Conservation (phyloP, 2,329 filamentous ascomycete genomes). For the Neospermospora avenae region DNA sequence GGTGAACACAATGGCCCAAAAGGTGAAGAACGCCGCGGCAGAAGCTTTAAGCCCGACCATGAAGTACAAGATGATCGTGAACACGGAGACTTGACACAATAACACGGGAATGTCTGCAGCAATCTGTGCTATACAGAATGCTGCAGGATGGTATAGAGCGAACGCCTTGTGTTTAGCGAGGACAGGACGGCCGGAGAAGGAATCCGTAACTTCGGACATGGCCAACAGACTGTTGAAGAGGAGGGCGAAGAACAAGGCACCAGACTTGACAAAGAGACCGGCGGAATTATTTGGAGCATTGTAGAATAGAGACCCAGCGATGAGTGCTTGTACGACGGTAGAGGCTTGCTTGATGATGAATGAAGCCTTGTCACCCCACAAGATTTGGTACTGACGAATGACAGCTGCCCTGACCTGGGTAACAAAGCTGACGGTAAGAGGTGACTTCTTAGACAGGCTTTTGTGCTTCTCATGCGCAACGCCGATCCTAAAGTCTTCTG, state of each 20-base stretch:
- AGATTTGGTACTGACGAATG: slow-evolving; percentile 60
- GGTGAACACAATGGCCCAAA: slow-evolving; percentile 51
- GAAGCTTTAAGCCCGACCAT: slow-evolving; percentile 54
- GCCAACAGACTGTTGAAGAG: slow-evolving; percentile 60
- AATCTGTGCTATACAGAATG: slow-evolving; percentile 56
- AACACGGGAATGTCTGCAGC: slow-evolving; percentile 54
- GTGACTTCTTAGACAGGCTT: slow-evolving; percentile 49
- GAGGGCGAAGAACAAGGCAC: slow-evolving; percentile 61
- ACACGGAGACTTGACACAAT: slow-evolving; percentile 55
- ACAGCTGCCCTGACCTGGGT: slow-evolving; percentile 56
- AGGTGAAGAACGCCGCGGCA: slow-evolving; percentile 59
- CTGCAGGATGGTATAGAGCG: slow-evolving; percentile 55
- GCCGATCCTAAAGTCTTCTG: slow-evolving; percentile 50
- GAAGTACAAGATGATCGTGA: slow-evolving; percentile 59
- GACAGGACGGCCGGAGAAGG: slow-evolving; percentile 57
- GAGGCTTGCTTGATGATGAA: slow-evolving; percentile 60
- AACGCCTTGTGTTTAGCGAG: slow-evolving; percentile 57
- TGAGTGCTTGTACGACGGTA: slow-evolving; percentile 56
- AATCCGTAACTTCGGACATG: slow-evolving; percentile 64
- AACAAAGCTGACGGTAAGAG: slow-evolving; percentile 52
- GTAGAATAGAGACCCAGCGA: slow-evolving; percentile 67
- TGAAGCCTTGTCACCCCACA: slow-evolving; percentile 62
- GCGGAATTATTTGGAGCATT: slow-evolving; percentile 53
- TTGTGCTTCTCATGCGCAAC: slow-evolving; percentile 54
- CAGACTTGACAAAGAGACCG: slow-evolving; percentile 62